Base-by-base conservation (phyloP, 2,329 filamentous ascomycete genomes). In the Talaromyces marneffei region DNA sequence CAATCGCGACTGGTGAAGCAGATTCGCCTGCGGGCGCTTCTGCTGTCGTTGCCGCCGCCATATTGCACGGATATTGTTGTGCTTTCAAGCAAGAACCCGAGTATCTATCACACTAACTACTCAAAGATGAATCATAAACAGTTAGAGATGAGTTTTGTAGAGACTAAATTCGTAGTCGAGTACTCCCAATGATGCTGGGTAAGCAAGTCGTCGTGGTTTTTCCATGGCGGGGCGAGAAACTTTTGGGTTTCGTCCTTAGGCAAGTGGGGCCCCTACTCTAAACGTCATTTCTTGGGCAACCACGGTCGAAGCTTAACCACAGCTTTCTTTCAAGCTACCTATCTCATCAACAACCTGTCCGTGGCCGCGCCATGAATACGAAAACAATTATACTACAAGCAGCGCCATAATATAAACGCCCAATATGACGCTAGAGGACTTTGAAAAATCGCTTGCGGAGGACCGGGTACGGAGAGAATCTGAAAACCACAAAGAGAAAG, bases 361-460 rank as follows among this genome's bases (percentile, higher is more conserved):
- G 35, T 33, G 46, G 8, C 46, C 16, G 14, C 27, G n/a, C 16
- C n/a, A 50, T 50, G 46, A 50, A 16, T 12, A 18, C 14, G 23
- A 18, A 27, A 46, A 12, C 10, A 3, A 27, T 14, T 23, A 16
- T 2, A 40, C 20, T 33, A 42, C 35, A 33, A 25, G 16, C 27
- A 33, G 25, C 3, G 16, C 20, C 7, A 31, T 7, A 27, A 18
- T 52, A n/a, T 4, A 42, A 20, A 18, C 25, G 2, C 31, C 8
- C 25, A 59, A 16, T 6, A 87, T 86, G 85, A 80, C 82, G 4
- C 72, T 87, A 62, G 84, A 86, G 66, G 90, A 92, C 62, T 95
- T 95, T 63, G 91, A 95, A 74, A 90, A 87, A 71, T 80, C 86
- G 27, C 80, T 95, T 12, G 88, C 87, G 1, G 83, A 86, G 48